phyloP scores from a whole-genome alignment of 2,329 filamentous ascomycete species.

The Taxawa tesnikishii region DNA sequence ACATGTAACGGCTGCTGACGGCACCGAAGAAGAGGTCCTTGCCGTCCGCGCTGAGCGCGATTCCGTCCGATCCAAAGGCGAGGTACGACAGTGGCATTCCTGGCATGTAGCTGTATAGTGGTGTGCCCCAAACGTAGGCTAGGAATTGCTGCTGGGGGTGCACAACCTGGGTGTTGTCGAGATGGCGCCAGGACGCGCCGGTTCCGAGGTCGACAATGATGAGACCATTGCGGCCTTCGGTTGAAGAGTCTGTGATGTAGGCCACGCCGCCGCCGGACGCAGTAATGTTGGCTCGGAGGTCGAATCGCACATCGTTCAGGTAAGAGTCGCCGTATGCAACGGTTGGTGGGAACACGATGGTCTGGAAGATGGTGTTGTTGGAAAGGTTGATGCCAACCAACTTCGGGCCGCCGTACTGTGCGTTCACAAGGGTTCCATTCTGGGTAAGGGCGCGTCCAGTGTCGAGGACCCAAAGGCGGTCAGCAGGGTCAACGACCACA shows the following conservation, averaged over 20 bases:
- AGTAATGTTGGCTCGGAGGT: slow-evolving; percentile 31
- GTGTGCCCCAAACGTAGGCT: slow-evolving; percentile 35
- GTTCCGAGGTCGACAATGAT: slow-evolving; percentile 38
- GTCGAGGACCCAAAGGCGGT: slow-evolving; percentile 42
- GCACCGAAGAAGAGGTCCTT: slow-evolving; percentile 34
- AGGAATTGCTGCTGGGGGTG: slow-evolving; percentile 33
- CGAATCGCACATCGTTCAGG: slow-evolving; percentile 42
- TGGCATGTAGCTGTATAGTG: slow-evolving; percentile 29
- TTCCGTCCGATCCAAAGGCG: slow-evolving; percentile 37
- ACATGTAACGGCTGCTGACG: slow-evolving; percentile 32
- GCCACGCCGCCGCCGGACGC: slow-evolving; percentile 33
- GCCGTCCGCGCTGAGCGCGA: slow-evolving; percentile 37
- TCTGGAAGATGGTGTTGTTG: slow-evolving; percentile 34
- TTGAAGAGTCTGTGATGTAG: slow-evolving; percentile 41
- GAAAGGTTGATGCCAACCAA: slow-evolving; percentile 35
- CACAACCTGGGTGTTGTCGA: slow-evolving; percentile 30
- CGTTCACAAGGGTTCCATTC: slow-evolving; percentile 31
- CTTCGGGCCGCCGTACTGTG: slow-evolving; percentile 38
- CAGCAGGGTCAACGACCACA: slow-evolving; percentile 37
- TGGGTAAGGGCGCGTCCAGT: slow-evolving; percentile 33
- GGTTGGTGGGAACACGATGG: slow-evolving; percentile 36
- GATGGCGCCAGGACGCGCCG: slow-evolving; percentile 37
- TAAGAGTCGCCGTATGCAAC: slow-evolving; percentile 38
- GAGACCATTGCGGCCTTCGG: slow-evolving; percentile 37
- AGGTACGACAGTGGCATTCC: slow-evolving; percentile 24